Evolutionary conservation across 306 rosid genomes (phyloP), one percentile per base, ranked within the genome.

Genomic region (Dryas drummondii): DNA sequence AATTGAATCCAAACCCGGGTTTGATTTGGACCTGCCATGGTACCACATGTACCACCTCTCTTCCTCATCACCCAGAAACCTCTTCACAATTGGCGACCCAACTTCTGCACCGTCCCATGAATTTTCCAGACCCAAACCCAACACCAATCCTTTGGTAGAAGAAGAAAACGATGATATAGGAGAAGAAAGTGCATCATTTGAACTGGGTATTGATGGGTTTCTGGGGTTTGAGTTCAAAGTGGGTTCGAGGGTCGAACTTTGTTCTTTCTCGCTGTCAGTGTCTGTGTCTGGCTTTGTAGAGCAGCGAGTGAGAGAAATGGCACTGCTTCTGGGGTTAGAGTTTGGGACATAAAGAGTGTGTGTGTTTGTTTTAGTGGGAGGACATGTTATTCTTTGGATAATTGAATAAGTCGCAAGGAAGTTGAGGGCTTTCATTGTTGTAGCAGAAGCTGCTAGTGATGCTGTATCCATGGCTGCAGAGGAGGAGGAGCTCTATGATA

Each of bases 1-100:
- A 26, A 88, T 81, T 59, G 75, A 81, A 61, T 87, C 93, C 63
- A 40, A 72, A 60, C 77, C 82, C 11, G 90, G 82, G 22, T 79
- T 53, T 45, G 82, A 84, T 17, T 74, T 84, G 4, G 90, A 74
- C 76, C 78, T 84, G 5, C 96, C 98, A 73, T 84, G 78, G 58
- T 90, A 88, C 96, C 98, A 88, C 94, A 87, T 90, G 84, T 87
- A 86, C 98, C 96, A 92, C 72, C 94, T 84, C 81, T 90, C 94
- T 79, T 88, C 94, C 71, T 90, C 90, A 37, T 92, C 98, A 16
- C 90, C 78, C 8, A 84, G 86, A 66, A 88, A 93, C 84, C 94
- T 80, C 79, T 90, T 90, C 79, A 90, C 92, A 8, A 93, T 91
- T 0, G 92, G 96, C 1, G 91, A 81, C 50, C 96, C 94, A 54